A percentile compares a stretch with the other conserved stretches of the same genome.
Evolutionary conservation across 176 grass and related monocot species (phyloP).

Genomic region (Alloteropsis semialata): DNA sequence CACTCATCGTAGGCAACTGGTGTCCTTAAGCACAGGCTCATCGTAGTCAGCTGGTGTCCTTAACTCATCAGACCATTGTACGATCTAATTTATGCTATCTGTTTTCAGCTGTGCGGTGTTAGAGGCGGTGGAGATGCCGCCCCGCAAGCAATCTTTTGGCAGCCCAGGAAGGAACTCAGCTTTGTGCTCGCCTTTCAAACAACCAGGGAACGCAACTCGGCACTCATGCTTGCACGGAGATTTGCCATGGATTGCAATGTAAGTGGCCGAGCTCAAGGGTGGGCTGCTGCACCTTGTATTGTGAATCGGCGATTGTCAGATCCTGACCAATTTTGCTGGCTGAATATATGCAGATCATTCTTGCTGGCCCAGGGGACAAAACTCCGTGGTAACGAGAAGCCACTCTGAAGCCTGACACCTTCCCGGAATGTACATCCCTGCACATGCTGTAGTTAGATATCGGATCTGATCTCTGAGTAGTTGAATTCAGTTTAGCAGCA

Average conservation of each 20-base stretch:
- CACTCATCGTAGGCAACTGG: too few relatives aligned
- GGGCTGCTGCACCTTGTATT: neutral
- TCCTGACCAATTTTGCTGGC: neutral
- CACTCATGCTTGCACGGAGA: constrained; percentile 72
- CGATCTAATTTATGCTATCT: neutral
- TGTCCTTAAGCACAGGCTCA: too few relatives aligned
- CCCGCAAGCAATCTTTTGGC: constrained; percentile 59
- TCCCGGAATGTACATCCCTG: constrained; percentile 7
- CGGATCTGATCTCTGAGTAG: neutral
- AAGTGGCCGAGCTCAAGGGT: constrained; percentile 22
- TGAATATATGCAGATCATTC: constrained; percentile 38
- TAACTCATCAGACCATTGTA: neutral
- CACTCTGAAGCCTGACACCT: neutral
- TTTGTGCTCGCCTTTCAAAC: constrained; percentile 73
- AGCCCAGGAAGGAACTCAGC: constrained; percentile 53
- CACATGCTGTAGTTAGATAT: constrained; percentile 15
- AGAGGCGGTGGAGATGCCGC: constrained; percentile 75
- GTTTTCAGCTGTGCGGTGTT: constrained; percentile 63
- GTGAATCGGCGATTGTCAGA: neutral
- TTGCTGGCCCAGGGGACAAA: constrained; percentile 50
- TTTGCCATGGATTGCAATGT: constrained; percentile 83
- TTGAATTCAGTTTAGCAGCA: neutral
- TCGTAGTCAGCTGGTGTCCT: neutral
- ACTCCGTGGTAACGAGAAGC: neutral
- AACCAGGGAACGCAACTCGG: constrained; percentile 66